phyloP scores from a whole-genome alignment of 805 yeast genomes.

The Barnettozyma botsteinii region DNA sequence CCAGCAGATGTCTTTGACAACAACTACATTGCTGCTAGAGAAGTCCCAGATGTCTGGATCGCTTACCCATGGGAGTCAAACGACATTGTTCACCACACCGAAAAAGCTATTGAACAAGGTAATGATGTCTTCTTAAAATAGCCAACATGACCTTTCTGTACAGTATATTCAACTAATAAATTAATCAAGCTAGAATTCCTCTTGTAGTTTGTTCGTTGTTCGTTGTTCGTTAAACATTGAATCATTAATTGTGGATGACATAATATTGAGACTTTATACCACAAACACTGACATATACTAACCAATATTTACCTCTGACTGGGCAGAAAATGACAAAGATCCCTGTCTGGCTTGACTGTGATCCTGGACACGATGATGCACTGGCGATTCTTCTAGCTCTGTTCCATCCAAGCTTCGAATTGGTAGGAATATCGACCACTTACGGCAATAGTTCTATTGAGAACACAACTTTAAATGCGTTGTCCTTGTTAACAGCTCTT shows the following conservation, averaged over 20 bases:
- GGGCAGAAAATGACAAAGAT: conserved; percentile 24
- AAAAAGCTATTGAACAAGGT: conserved; percentile 68
- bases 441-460: conserved; percentile 38
- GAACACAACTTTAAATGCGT: conserved; percentile 63
- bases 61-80: conserved; percentile 85
- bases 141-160: neutral
- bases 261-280: neutral
- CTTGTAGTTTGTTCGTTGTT: too few species aligned
- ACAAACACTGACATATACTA: neutral
- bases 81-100: conserved; percentile 69
- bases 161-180: too few species aligned
- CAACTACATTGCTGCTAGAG: conserved; percentile 66
- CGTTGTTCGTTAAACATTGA: too few species aligned
- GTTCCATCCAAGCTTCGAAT: conserved; percentile 43
- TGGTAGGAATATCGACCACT: conserved; percentile 31
- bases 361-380: conserved; percentile 89
- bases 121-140: conserved; percentile 44
- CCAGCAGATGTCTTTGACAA: conserved; percentile 58
- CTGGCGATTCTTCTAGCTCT: conserved; percentile 64
- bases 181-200: too few species aligned
- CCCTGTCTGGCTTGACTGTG: conserved; percentile 88
- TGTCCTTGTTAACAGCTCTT: conserved; percentile 60
- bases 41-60: conserved; percentile 76
- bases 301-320: neutral
- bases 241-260: neutral